phyloP scores from a whole-genome alignment of 2,329 filamentous ascomycete genomes.

The Fusarium udum region DNA sequence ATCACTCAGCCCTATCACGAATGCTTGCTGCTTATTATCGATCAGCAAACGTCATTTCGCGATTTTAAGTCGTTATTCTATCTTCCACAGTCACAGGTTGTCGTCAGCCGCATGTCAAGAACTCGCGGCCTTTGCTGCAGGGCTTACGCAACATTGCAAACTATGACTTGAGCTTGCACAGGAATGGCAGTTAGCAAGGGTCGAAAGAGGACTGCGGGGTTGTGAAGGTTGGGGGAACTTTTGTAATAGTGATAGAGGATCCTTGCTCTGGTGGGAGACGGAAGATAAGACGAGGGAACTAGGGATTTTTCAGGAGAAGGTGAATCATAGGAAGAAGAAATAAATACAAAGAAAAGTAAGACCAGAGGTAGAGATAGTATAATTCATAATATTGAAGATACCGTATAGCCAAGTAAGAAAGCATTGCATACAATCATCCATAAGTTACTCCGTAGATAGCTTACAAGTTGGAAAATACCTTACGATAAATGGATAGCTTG shows the following conservation, averaged over 20 bases:
- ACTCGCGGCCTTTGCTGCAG: slow-evolving; percentile 17
- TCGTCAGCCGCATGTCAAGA: slow-evolving; percentile 27
- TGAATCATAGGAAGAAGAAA: neutral
- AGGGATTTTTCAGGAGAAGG: neutral
- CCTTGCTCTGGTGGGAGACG: slow-evolving; percentile 7
- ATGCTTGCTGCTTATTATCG: neutral
- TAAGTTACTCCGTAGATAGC: neutral
- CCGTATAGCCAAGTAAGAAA: neutral
- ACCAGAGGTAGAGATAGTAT: neutral
- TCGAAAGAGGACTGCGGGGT: slow-evolving; percentile 15
- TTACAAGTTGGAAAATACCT: neutral
- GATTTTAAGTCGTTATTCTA: neutral
- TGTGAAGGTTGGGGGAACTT: slow-evolving; percentile 26
- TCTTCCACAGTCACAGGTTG: neutral
- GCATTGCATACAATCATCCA: neutral
- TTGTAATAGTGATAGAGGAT: slow-evolving; percentile 28
- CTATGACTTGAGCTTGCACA: slow-evolving; percentile 9
- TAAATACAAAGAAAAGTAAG: neutral
- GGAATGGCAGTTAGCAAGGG: slow-evolving; percentile 13
- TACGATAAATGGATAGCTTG: neutral
- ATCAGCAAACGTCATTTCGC: slow-evolving; percentile 12
- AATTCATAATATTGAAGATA: neutral
- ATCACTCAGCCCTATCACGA: slow-evolving; percentile 19
- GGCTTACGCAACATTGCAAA: slow-evolving; percentile 27
- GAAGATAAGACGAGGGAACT: slow-evolving; percentile 16